A percentile compares a stretch with the other conserved stretches of the same genome.
Conservation (phyloP, 139 green algal genomes). For the Marvania coccoides region DNA sequence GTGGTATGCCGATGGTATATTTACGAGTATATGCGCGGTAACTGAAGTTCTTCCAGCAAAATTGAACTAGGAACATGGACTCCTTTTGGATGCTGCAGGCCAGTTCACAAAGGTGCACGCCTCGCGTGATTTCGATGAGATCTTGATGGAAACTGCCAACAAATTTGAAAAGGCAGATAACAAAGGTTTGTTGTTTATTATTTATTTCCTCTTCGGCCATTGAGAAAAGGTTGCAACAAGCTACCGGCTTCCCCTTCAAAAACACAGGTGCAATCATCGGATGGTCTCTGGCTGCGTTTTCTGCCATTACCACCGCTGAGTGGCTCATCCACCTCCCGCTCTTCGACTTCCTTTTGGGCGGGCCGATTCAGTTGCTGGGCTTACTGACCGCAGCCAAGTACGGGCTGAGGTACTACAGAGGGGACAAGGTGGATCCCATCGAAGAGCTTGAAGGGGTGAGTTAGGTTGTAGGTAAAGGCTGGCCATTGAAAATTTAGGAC, state of each 20-base stretch:
- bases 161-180: slow-evolving; percentile 31
- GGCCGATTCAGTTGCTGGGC: slow-evolving; percentile 43
- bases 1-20: no score
- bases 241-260: not conserved
- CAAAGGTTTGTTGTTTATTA: slow-evolving; percentile 6
- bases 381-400: slow-evolving; percentile 15
- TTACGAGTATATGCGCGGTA: no score
- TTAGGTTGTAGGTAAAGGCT: no score
- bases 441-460: not conserved
- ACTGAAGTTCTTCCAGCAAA: no score
- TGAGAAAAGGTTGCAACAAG: no score
- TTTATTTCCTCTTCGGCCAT: not conserved
- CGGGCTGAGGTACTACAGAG: not conserved
- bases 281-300: slow-evolving; percentile 24
- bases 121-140: slow-evolving; percentile 21
- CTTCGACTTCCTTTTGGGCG: slow-evolving; percentile 46
- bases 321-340: slow-evolving; percentile 64
- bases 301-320: slow-evolving; percentile 43
- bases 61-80: no score
- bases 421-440: not conserved
- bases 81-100: no score
- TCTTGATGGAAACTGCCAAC: slow-evolving; percentile 8
- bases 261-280: not conserved
- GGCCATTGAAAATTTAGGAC: not conserved
- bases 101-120: no score